These are phyloP conservation scores for Colletotrichum tamarilloi DNA, from an alignment of 2,329 filamentous ascomycete genomes.

Conservation along the genomic window DNA sequence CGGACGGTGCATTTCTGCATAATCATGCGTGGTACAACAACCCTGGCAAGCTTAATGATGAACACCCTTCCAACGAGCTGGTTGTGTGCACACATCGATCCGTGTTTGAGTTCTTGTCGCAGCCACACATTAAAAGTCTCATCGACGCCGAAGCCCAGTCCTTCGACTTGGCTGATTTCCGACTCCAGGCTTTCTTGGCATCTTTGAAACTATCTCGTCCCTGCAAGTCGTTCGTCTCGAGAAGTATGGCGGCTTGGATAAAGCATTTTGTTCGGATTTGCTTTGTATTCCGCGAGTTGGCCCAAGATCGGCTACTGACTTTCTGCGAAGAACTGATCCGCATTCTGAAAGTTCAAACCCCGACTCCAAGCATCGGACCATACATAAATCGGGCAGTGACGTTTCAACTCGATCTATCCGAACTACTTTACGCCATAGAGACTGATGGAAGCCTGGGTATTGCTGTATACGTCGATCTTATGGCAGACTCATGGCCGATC, in stretches of 20 bases:
- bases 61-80: background rate
- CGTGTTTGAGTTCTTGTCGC: background rate
- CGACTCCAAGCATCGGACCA: background rate
- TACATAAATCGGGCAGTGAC: fast-evolving
- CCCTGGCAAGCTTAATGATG: background rate
- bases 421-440: background rate
- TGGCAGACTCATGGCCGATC: background rate
- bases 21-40: background rate
- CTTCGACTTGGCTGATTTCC: background rate
- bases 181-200: background rate
- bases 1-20: background rate
- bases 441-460: background rate
- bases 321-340: background rate
- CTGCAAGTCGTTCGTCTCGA: background rate
- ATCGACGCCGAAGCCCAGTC: background rate
- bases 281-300: background rate
- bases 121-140: background rate
- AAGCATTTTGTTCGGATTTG: too few species aligned
- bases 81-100: background rate
- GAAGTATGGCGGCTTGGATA: too few species aligned
- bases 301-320: background rate
- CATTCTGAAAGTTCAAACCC: background rate
- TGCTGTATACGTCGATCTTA: background rate
- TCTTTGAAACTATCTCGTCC: background rate
- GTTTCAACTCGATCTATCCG: background rate